phyloP scores from a whole-genome alignment of 352 stramenopile species.

The Elongisporangium anandrum region DNA sequence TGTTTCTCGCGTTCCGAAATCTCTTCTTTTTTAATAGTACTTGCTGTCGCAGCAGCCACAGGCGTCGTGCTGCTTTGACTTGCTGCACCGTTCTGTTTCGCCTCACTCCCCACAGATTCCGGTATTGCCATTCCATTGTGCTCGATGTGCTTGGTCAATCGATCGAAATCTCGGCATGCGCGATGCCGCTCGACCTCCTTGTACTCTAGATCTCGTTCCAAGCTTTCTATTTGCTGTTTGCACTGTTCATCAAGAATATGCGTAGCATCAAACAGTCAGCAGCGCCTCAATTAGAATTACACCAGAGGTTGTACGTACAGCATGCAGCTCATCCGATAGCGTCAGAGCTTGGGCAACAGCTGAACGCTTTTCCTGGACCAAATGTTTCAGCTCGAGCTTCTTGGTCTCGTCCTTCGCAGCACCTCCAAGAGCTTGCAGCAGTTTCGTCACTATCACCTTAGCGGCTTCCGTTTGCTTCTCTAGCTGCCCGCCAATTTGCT shows the following conservation, averaged over 20 bases:
- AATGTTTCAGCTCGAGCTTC: constrained; percentile 41
- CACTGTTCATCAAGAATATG: constrained; percentile 24
- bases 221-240: constrained; percentile 45
- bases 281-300: not conserved
- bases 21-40: constrained; percentile 26
- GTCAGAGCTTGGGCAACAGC: constrained; percentile 33
- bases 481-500: constrained; percentile 36
- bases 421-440: constrained; percentile 24
- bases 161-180: constrained; percentile 73
- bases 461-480: constrained; percentile 20
- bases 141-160: constrained; percentile 55
- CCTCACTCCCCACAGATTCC: constrained; percentile 9
- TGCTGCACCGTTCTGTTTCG: constrained; percentile 8
- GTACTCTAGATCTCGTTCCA: constrained; percentile 61
- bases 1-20: constrained; percentile 26
- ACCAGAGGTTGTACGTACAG: constrained; percentile 23
- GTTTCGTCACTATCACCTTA: constrained; percentile 27
- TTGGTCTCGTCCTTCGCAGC: constrained; percentile 14
- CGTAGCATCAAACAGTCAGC: constrained; percentile 6
- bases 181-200: constrained; percentile 79
- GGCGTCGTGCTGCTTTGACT: constrained; percentile 6
- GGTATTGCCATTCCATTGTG: constrained; percentile 12
- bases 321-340: constrained; percentile 49
- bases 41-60: constrained; percentile 5
- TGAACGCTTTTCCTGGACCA: constrained; percentile 54